Evolutionary conservation across 345 rosid genomes (phyloP).

Genomic region (Barbarea vulgaris): DNA sequence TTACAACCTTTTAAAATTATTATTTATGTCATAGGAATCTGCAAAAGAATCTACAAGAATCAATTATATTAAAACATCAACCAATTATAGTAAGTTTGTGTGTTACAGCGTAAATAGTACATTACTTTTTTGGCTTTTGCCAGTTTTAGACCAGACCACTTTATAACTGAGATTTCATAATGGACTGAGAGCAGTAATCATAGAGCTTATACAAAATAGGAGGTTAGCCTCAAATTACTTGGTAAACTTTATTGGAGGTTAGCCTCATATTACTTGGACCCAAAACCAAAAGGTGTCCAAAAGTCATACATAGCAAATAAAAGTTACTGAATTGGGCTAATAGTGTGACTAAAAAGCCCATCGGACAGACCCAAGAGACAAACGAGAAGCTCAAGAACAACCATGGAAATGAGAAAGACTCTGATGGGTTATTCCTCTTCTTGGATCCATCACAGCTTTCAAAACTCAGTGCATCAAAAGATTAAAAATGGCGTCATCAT

Average conservation of each 20-base stretch:
- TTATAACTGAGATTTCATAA: neutral
- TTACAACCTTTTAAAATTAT: neutral
- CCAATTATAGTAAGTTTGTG: neutral
- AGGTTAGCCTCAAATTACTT: neutral
- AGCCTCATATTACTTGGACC: neutral
- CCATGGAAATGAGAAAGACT: neutral
- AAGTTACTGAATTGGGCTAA: slow-evolving; percentile 16
- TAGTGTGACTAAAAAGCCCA: neutral
- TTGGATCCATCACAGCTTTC: slow-evolving; percentile 1
- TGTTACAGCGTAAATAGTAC: neutral
- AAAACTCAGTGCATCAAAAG: slow-evolving; percentile 69
- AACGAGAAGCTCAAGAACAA: slow-evolving; percentile 15
- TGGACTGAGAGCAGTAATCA: neutral
- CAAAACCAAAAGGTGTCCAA: neutral
- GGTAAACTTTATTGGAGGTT: neutral
- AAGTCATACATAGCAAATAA: neutral
- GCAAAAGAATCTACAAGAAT: neutral
- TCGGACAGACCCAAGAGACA: neutral
- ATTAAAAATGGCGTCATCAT: slow-evolving; percentile 58
- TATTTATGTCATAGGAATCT: neutral
- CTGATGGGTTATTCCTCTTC: slow-evolving; percentile 20
- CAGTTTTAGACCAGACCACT: neutral
- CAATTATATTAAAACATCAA: neutral
- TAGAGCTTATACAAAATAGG: neutral
- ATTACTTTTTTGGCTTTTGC: neutral